Conservation (phyloP, 305 asterid species). For the Withania somnifera region DNA sequence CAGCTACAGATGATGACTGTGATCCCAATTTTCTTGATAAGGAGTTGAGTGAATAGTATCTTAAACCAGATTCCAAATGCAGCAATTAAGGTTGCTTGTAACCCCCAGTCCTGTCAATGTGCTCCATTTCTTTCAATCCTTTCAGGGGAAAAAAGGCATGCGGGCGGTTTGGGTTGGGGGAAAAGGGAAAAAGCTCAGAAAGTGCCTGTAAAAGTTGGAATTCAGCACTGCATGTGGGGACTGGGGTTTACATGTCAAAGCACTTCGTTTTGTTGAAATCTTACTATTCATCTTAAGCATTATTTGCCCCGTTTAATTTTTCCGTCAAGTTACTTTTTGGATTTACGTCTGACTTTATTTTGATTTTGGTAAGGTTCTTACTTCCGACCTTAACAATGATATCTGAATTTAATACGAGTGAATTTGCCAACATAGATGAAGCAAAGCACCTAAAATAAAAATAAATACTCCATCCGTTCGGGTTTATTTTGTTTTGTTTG, state of each 20-base stretch:
- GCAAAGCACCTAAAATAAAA: no score
- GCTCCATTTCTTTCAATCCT: background rate
- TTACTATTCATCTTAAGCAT: background rate
- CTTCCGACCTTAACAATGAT: background rate
- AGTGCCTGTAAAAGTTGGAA: background rate
- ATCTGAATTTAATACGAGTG: background rate
- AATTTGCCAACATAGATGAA: background rate
- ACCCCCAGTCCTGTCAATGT: background rate
- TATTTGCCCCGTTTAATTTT: background rate
- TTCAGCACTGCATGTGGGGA: background rate
- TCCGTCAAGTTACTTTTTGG: background rate
- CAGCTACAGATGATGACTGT: slow-evolving; percentile 41
- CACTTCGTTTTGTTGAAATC: background rate
- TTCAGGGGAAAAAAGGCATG: background rate
- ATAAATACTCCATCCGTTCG: no score
- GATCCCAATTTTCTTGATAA: slow-evolving; percentile 66
- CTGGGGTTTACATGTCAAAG: background rate
- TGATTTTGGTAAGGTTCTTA: background rate
- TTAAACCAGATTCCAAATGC: background rate
- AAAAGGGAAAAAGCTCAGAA: background rate
- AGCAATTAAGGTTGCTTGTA: background rate
- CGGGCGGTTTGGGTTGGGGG: background rate
- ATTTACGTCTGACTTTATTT: background rate
- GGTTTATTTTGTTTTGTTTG: no score
- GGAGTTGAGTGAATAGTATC: slow-evolving; percentile 35